Evolutionary conservation across 2,329 filamentous ascomycete species (phyloP), one percentile per base, ranked within the genome.

Genomic region (Fusarium newnesense): DNA sequence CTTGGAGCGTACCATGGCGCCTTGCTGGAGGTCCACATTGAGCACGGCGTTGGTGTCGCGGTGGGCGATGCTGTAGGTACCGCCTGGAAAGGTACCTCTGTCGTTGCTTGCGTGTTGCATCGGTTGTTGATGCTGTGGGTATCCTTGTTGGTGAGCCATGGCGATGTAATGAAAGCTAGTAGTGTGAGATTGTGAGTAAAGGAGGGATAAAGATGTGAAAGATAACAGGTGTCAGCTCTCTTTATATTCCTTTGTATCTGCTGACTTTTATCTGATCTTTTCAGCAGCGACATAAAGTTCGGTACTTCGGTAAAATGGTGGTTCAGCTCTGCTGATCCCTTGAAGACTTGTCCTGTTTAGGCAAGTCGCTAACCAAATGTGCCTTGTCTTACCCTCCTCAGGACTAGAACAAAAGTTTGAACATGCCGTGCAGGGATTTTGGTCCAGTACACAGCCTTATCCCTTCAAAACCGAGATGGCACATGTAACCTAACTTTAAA

Each of bases 111-210:
- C 0, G 0, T 7, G 21, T 0, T 49, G 30, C 24, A 30, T 37
- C 8, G 32, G 1, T 16, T 59, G 42, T 37, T 59, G 56, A 1
- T 28, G 42, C 24, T 50, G 56, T 2, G 13, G 9, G 32, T 59
- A 59, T 59, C 32, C 56, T 59, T 59, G 56, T 37, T 59, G 56
- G 9, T 59, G 21, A 24, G 56, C 36, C 56, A 59, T 59, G 19
- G 19, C 6, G 32, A 24, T 11, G 19, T 8, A 8, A n/a, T 26
- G 30, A 12, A 26, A 8, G 12, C n/a, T 36, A 36, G 10, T 10
- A 34, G 9, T 4, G 6, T 34, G 21, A 26, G 7, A 10, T 19
- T 5, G 16, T 28, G 43, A 7, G 11, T 24, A 13, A 2, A 12
- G 12, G 16, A 36, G 9, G 11, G 7, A 19, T 50, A 21, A 7